Evolutionary conservation across 176 grass and related monocot species (phyloP).

Genomic region (Triticum urartu): DNA sequence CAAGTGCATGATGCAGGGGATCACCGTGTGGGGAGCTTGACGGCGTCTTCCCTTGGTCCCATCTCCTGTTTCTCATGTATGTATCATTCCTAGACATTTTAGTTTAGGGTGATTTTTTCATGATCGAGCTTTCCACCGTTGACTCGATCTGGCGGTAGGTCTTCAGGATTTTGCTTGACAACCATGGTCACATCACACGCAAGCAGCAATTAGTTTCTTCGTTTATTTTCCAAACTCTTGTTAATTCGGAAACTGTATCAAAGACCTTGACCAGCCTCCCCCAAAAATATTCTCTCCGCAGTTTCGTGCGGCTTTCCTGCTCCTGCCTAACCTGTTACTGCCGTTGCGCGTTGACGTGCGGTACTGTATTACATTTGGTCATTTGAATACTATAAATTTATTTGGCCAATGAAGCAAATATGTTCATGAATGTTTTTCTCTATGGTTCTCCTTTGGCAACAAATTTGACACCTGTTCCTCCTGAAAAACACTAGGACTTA

Average conservation of each 20-base stretch:
- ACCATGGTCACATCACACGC: not conserved
- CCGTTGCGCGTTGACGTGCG: not conserved
- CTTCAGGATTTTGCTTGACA: not conserved
- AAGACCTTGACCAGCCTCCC: slow-evolving; percentile 18
- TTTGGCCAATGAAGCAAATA: not conserved
- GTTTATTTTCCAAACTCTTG: not conserved
- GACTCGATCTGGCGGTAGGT: slow-evolving; percentile 22
- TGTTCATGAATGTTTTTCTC: not conserved
- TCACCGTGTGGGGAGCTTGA: slow-evolving; percentile 66
- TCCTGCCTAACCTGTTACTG: slow-evolving; percentile 10
- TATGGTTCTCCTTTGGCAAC: not conserved
- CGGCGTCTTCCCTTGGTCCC: not conserved
- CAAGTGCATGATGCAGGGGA: slow-evolving; percentile 94
- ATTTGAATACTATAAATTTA: not conserved
- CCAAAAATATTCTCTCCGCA: slow-evolving; percentile 12
- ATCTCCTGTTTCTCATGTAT: slow-evolving; percentile 24
- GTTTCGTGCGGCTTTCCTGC: slow-evolving; percentile 16
- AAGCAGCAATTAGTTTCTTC: not conserved
- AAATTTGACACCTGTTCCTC: not conserved
- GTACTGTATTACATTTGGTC: not conserved
- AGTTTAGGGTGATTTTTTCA: slow-evolving; percentile 6
- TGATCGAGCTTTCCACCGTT: slow-evolving; percentile 11
- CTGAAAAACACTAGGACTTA: not conserved
- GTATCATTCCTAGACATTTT: slow-evolving; percentile 29
- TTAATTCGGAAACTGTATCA: slow-evolving; percentile 15